Evolutionary conservation across 202 grass and related monocot species (phyloP).

Genomic region (Panicum virgatum): DNA sequence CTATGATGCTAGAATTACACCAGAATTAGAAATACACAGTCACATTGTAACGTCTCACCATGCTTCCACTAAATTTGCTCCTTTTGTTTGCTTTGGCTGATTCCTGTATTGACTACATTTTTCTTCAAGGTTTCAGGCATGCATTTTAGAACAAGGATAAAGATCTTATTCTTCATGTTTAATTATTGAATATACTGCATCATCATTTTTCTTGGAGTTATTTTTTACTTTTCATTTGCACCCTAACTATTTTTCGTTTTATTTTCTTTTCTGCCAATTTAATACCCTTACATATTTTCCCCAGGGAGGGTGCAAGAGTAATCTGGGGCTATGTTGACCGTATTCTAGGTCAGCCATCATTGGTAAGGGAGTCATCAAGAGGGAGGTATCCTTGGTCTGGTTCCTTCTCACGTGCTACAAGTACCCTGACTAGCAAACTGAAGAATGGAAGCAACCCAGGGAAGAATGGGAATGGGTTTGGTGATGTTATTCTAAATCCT

Average conservation of each 20-base stretch:
- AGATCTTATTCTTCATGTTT: slow-evolving; percentile 22
- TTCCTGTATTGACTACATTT: neutral
- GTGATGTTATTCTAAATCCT: slow-evolving; percentile 95
- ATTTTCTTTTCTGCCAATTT: neutral
- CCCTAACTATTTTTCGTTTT: neutral
- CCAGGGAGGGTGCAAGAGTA: slow-evolving; percentile 97
- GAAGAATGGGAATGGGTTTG: slow-evolving; percentile 82
- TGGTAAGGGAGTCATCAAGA: slow-evolving; percentile 96
- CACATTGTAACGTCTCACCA: neutral
- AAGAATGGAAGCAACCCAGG: slow-evolving; percentile 56
- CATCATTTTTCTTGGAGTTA: neutral
- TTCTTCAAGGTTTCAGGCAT: neutral
- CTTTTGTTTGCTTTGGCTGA: neutral
- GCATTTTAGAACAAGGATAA: slow-evolving; percentile 7
- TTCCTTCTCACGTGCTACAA: slow-evolving; percentile 62
- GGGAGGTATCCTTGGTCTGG: slow-evolving; percentile 94
- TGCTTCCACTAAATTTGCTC: neutral
- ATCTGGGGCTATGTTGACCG: slow-evolving; percentile 98
- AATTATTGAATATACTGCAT: slow-evolving; percentile 10
- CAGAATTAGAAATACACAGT: slow-evolving; percentile 7
- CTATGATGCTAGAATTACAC: neutral
- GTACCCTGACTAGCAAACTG: slow-evolving; percentile 66
- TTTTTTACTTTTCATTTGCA: neutral
- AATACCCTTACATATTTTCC: slow-evolving; percentile 8
- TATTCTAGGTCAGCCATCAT: slow-evolving; percentile 94